Base-by-base conservation (phyloP, 257 asterid species). In the Scutellaria galericulata region DNA sequence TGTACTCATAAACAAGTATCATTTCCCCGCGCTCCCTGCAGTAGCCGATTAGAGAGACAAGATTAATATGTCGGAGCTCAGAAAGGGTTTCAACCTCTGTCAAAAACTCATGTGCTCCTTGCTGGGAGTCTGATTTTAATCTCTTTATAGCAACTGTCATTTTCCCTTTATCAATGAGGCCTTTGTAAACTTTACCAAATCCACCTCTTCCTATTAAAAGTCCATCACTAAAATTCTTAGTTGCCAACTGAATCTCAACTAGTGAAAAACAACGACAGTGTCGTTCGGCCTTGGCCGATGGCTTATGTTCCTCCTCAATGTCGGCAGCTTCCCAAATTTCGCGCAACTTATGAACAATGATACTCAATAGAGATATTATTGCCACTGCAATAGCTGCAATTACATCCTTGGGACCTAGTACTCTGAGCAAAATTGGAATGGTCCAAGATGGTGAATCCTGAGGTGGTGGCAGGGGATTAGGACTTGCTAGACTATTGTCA, bases 1-100 rank as follows among this genome's bases (percentile, higher is more conserved):
- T 80, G 52, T 77, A 83, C 47, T 82, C 88, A 45, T 83, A 83
- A 42, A 86, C 80, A 79, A 86, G 61, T 40, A 83, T 63, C 88
- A 72, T 85, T 66, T 87, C 90, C 7, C 69, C 24, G 14, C 48
- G 65, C 57, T 83, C 90, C 24, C 62, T 81, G 79, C 88, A 87
- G 66, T 85, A 87, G 18, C 90, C 90, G 27, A 84, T 79, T 18
- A 87, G 75, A 57, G 88, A 78, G 62, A 87, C 82, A 4, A 87
- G 86, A 78, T 85, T 74, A 45, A 76, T 75, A 67, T 87, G 89
- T 18, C 37, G 37, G 37, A 31, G 37, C 37, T 31, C 37, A 31
- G 37, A 31, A 31, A 31, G 37, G 4, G 37, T 31, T 31, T 31
- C 37, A 31, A 87, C 81, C 75, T 85, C 93, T 9, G 82, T 80